Evolutionary conservation across 176 grass and related monocot genomes (phyloP).

Genomic region (Echinochloa phyllopogon): DNA sequence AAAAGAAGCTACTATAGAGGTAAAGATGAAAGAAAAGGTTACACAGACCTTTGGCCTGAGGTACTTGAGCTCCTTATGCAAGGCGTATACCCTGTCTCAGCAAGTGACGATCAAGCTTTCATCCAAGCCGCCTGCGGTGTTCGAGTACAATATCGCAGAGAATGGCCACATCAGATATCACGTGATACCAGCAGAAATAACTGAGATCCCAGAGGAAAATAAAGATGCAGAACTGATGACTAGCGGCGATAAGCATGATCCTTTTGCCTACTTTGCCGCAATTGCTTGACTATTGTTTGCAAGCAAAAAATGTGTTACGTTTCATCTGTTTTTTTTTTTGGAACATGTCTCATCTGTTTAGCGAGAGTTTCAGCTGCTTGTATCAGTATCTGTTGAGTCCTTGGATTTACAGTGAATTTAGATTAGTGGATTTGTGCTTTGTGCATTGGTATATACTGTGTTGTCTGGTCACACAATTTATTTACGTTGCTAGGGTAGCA

Average conservation of each 20-base stretch:
- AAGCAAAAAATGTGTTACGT: slow-evolving; percentile 19
- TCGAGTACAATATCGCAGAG: background rate
- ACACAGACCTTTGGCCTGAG: background rate
- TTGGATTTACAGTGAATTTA: background rate
- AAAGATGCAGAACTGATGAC: slow-evolving; percentile 13
- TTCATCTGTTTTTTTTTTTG: too few species aligned
- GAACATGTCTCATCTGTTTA: slow-evolving; percentile 16
- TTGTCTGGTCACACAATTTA: background rate
- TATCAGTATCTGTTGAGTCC: slow-evolving; percentile 1
- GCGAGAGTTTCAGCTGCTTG: slow-evolving; percentile 6
- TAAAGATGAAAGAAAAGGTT: background rate
- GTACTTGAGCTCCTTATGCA: background rate
- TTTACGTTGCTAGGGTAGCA: background rate
- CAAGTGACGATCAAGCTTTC: background rate
- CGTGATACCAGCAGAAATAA: background rate
- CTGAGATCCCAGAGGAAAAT: background rate
- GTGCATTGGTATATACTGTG: slow-evolving; percentile 1
- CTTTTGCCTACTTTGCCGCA: background rate
- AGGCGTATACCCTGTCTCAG: background rate
- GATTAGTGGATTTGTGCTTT: slow-evolving; percentile 4
- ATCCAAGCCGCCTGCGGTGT: background rate
- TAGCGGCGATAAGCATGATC: slow-evolving; percentile 5
- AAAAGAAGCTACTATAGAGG: background rate
- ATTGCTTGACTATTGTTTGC: slow-evolving; percentile 24
- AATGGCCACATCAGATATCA: slow-evolving; percentile 14